Conservation (phyloP, 202 grass and related monocot genomes). For the Schoenoplectus tabernaemontani region DNA sequence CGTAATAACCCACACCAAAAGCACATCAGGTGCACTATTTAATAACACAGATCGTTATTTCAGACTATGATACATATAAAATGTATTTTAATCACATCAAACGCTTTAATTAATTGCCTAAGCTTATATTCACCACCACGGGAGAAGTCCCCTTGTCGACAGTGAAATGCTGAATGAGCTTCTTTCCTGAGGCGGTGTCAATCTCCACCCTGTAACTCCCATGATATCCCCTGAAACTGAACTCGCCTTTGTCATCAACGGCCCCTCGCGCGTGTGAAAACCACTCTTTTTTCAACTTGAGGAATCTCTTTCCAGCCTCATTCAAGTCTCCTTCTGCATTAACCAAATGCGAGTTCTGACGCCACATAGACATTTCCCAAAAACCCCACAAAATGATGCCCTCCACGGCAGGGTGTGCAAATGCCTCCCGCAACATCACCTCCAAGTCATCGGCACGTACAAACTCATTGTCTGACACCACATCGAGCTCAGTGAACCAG, state of each 20-base stretch:
- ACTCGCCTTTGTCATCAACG: slow-evolving; percentile 42
- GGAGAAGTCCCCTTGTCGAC: slow-evolving; percentile 46
- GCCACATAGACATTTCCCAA: slow-evolving; percentile 83
- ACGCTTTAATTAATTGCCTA: slow-evolving; percentile 13
- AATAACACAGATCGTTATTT: slow-evolving; percentile 6
- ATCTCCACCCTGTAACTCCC: slow-evolving; percentile 58
- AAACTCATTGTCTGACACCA: slow-evolving; percentile 65
- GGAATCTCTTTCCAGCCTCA: slow-evolving; percentile 48
- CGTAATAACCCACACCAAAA: neutral
- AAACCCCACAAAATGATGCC: slow-evolving; percentile 82
- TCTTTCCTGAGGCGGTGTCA: slow-evolving; percentile 35
- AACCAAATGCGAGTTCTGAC: slow-evolving; percentile 48
- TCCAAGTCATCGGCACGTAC: slow-evolving; percentile 84
- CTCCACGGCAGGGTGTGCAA: slow-evolving; percentile 69
- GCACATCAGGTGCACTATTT: neutral
- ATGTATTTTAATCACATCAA: neutral
- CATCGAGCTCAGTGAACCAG: slow-evolving; percentile 92
- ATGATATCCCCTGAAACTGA: slow-evolving; percentile 60
- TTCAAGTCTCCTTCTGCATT: slow-evolving; percentile 72
- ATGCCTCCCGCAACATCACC: slow-evolving; percentile 65
- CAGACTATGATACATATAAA: neutral
- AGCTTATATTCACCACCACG: slow-evolving; percentile 47
- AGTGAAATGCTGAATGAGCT: slow-evolving; percentile 48
- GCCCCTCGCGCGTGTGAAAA: slow-evolving; percentile 38
- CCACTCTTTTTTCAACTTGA: slow-evolving; percentile 63